These are phyloP conservation scores for Dactylellina haptotyla DNA, from an alignment of 2,329 filamentous ascomycete genomes.

Conservation along the genomic window DNA sequence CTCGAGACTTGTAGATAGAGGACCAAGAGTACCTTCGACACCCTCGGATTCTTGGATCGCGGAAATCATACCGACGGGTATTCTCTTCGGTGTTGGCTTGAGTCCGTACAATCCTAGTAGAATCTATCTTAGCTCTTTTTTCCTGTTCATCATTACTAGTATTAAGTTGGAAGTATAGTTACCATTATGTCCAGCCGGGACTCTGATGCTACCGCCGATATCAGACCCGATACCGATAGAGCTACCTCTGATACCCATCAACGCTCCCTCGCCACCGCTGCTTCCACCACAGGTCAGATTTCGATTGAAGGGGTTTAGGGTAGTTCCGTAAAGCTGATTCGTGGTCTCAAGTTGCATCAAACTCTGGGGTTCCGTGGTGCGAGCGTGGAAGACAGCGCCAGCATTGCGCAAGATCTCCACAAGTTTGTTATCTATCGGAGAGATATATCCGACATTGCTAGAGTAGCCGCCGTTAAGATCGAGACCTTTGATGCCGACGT, in stretches of 20 bases:
- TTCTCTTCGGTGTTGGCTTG: conserved; percentile 62
- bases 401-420: conserved; percentile 64
- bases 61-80: conserved; percentile 60
- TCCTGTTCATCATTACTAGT: neutral
- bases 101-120: conserved; percentile 60
- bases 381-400: conserved; percentile 66
- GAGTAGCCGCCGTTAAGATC: conserved; percentile 67
- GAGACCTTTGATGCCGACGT: conserved; percentile 65
- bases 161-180: neutral
- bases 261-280: conserved; percentile 69
- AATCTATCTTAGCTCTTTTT: neutral
- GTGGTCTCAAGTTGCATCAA: conserved; percentile 65
- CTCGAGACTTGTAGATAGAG: conserved; percentile 65
- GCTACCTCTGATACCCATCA: conserved; percentile 66
- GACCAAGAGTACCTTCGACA: conserved; percentile 66
- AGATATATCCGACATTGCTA: conserved; percentile 64
- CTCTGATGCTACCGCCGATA: conserved; percentile 66
- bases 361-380: conserved; percentile 68
- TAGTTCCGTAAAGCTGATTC: conserved; percentile 65
- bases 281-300: conserved; percentile 67
- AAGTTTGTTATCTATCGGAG: conserved; percentile 64
- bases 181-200: conserved; percentile 65
- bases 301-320: conserved; percentile 67
- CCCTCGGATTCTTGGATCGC: conserved; percentile 63
- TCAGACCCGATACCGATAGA: conserved; percentile 68